Evolutionary conservation across 495 filamentous ascomycete genomes (phyloP), one percentile per base, ranked within the genome.

Genomic region (Podospora pseudopauciseta): DNA sequence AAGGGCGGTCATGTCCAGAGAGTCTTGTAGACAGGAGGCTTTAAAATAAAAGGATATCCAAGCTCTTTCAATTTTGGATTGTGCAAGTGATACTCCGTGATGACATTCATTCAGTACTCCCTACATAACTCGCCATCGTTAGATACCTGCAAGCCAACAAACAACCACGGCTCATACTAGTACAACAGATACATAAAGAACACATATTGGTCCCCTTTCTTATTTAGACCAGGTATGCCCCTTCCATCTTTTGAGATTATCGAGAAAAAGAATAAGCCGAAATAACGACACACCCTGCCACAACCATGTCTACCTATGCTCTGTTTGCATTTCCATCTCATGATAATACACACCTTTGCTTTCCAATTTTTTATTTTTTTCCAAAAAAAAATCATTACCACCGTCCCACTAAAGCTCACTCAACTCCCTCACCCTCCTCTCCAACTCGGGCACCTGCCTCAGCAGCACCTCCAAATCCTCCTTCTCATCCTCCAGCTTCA

Each of bases 401-500:
- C 7, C 23, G 23, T 23, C 23, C 23, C 18, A 15, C 13, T 16
- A 49, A 6, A 49, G 9, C 39, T 49, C 39, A 49, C 39, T 86
- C 74, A 98, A 79, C 79, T 98, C 94, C 39, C 80, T 86, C 73
- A 97, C 89, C 63, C 95, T 84, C 78, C 88, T 88, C 82, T 97
- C 89, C 56, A 97, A 82, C 73, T 97, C 95, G 1, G 92, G 92
- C 6, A 97, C 90, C 39, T 89, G 87, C 70, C 94, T 82, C 32
- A 99, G 80, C 75, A 92, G 84, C 49, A 96, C 77, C 32, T 97
- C 95, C 60, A 99, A 81, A 70, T 97, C 94, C 78, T 99, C 94
- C 77, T 92, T 96, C 84, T 99, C 94, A 81, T 98, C 95, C 84
- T 99, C 95, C 44, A 99, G 80, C 77, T 86, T 83, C 79, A 97